These are phyloP conservation scores for Scytalidium sp. DNA, from an alignment of 2,329 filamentous ascomycete genomes.

Conservation along the genomic window DNA sequence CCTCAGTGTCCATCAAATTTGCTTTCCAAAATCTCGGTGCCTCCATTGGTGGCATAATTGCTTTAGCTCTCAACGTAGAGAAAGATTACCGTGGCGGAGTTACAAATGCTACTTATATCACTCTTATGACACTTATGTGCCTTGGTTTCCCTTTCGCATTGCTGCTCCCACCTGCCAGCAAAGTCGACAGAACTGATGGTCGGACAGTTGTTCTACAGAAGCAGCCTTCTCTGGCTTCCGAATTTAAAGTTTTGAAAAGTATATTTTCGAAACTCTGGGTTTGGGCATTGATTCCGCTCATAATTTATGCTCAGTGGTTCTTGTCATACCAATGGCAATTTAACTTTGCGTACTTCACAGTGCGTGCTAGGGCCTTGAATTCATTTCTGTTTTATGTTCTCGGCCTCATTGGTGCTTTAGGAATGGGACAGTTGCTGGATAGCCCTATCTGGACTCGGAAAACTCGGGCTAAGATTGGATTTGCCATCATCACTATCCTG, in stretches of 20 bases:
- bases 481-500: constrained; percentile 5
- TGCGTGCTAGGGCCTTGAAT: constrained; percentile 11
- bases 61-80: constrained; percentile 10
- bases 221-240: constrained; percentile 3
- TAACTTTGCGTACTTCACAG: constrained; percentile 18
- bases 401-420: constrained; percentile 5
- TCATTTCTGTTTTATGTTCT: constrained; percentile 8
- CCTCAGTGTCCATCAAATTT: constrained; percentile 1
- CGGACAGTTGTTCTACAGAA: constrained; percentile 8
- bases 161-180: constrained; percentile 4
- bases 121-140: constrained; percentile 16
- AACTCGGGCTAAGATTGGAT: constrained; percentile 10
- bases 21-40: constrained; percentile 9
- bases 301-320: constrained; percentile 11
- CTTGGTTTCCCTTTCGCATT: constrained; percentile 13
- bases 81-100: constrained; percentile 9
- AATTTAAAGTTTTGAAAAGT: constrained; percentile 6
- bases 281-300: constrained; percentile 7
- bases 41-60: constrained; percentile 8
- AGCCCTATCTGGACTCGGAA: constrained; percentile 5
- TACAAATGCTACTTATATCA: constrained; percentile 12
- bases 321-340: constrained; percentile 18
- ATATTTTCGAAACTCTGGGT: constrained; percentile 5
- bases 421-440: constrained; percentile 12
- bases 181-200: constrained; percentile 13